Conservation (phyloP, 2,329 filamentous ascomycete species). For the Diplodia corticola region DNA sequence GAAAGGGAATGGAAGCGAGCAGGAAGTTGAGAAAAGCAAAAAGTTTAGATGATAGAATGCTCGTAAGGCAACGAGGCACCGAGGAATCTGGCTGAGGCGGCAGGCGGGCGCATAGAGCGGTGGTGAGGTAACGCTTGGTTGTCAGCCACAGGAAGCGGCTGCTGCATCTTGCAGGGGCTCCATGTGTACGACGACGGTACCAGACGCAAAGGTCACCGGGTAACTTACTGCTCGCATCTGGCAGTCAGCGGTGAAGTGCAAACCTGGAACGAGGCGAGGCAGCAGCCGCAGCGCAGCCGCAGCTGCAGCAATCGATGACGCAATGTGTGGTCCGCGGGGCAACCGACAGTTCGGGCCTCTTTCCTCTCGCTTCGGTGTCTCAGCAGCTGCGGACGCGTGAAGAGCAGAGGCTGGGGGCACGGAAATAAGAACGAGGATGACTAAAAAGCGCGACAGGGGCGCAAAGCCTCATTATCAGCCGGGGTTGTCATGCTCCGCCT, state of each 20-base stretch:
- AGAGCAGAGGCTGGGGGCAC: background rate
- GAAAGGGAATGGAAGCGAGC: background rate
- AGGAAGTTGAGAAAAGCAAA: background rate
- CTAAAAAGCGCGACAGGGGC: slow-evolving; percentile 1
- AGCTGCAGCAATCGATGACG: background rate
- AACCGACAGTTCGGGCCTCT: background rate
- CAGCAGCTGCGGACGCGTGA: background rate
- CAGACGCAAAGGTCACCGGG: background rate
- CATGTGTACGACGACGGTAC: background rate
- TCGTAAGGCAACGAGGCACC: background rate
- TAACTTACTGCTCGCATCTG: background rate
- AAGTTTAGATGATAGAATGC: background rate
- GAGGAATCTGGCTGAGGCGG: background rate
- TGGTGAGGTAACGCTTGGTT: slow-evolving; percentile 14
- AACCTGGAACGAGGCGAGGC: background rate
- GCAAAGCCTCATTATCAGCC: slow-evolving; percentile 10
- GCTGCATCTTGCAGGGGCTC: background rate
- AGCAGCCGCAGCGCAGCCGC: background rate
- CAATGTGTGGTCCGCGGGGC: background rate
- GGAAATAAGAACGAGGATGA: background rate
- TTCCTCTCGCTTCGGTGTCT: background rate
- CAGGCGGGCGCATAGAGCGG: background rate
- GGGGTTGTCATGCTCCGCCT: slow-evolving; percentile 18
- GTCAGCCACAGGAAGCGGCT: background rate
- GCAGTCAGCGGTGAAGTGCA: slow-evolving; percentile 2